These are phyloP conservation scores for Suillus americanus DNA, from an alignment of 768 basidiomycete species.

Conservation along the genomic window DNA sequence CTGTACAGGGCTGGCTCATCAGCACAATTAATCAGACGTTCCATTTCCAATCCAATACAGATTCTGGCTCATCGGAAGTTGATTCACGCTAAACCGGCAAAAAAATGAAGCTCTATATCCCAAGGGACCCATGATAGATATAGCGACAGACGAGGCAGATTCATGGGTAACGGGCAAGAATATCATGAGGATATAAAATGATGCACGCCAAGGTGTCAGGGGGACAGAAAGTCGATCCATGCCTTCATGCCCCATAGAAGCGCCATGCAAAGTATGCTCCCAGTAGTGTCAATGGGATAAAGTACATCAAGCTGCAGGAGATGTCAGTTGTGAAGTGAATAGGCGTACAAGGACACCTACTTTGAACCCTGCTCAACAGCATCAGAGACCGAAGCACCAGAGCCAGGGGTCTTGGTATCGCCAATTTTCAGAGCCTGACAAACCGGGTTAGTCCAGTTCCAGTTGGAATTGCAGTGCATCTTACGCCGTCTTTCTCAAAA, in stretches of 20 bases:
- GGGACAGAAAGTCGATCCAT: not conserved
- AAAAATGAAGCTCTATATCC: conserved; percentile 18
- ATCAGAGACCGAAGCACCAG: conserved; percentile 36
- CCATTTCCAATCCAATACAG: not conserved
- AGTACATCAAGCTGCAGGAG: conserved; percentile 68
- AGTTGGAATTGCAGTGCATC: conserved; percentile 24
- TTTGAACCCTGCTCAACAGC: conserved; percentile 70
- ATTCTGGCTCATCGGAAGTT: not conserved
- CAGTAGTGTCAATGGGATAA: conserved; percentile 75
- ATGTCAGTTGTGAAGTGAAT: conserved; percentile 12
- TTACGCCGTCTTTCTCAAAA: conserved; percentile 70
- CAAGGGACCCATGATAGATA: conserved; percentile 13
- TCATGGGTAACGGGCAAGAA: conserved; percentile 11
- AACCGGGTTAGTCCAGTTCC: conserved; percentile 8
- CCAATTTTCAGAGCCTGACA: conserved; percentile 53
- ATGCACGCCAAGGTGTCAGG: conserved; percentile 1
- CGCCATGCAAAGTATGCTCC: conserved; percentile 90
- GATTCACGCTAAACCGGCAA: not conserved
- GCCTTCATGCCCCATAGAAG: conserved; percentile 51
- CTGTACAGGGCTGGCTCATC: not conserved
- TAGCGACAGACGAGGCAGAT: conserved; percentile 7
- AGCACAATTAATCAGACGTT: not conserved
- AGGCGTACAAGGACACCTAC: conserved; percentile 37
- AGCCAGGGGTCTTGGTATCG: conserved; percentile 46
- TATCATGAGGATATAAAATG: conserved; percentile 15